Conservation (phyloP, 73 alveolate species). For the Symbiodinium natans region DNA sequence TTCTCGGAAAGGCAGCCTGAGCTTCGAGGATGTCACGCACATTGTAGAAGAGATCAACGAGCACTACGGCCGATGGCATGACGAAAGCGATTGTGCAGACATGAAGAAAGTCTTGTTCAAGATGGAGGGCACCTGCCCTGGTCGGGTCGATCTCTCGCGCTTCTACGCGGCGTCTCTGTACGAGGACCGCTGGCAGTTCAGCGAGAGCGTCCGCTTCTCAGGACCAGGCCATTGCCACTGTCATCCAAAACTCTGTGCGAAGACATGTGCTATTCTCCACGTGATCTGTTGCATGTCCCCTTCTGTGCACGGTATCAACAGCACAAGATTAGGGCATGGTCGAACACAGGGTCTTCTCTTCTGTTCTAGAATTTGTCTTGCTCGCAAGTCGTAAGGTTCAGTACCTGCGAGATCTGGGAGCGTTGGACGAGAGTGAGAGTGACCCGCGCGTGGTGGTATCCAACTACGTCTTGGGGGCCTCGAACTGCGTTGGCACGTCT, state of each 20-base stretch:
- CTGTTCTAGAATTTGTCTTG: no score
- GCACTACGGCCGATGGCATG: conserved; percentile 56
- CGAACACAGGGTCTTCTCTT: no score
- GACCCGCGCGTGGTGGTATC: conserved; percentile 37
- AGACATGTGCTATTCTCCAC: no score
- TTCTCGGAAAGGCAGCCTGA: conserved; percentile 23
- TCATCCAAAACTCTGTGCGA: no score
- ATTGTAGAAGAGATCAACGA: conserved; percentile 52
- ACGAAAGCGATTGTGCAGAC: conserved; percentile 25
- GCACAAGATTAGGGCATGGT: no score
- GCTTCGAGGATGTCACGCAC: conserved; percentile 59
- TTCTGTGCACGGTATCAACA: no score
- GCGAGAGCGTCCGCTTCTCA: conserved; percentile 46
- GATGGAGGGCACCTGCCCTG: conserved; percentile 66
- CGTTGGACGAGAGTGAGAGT: conserved; percentile 13
- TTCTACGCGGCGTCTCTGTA: conserved; percentile 45
- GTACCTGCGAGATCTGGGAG: conserved; percentile 49
- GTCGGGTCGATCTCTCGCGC: conserved; percentile 55
- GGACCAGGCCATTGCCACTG: no score
- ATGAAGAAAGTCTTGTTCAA: background rate
- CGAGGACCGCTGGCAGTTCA: conserved; percentile 79
- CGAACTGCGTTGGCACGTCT: conserved; percentile 79
- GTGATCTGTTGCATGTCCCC: no score
- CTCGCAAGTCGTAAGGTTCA: no score
- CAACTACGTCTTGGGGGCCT: conserved; percentile 63